Base-by-base conservation (phyloP, 805 yeast genomes). In the Ogataea kodamae region DNA sequence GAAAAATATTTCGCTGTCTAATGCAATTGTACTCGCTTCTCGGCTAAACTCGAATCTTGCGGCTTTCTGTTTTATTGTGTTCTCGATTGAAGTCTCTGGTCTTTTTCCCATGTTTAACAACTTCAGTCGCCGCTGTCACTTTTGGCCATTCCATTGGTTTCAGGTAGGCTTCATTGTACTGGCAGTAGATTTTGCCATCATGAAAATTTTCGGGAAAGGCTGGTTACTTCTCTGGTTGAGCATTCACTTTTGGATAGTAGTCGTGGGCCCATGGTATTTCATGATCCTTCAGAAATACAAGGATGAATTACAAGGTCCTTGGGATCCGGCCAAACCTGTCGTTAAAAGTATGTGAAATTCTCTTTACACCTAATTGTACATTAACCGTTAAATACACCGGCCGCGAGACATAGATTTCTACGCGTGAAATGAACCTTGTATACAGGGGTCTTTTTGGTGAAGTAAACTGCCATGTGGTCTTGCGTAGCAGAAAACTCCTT, bases 381-480 rank as follows among this genome's bases (percentile, higher is more conserved):
- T 49, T 41, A 65, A 19, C 73, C 76, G 44, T 63, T 59, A 50
- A 82, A 87, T 3, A 92, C 92, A 33, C 98, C 97, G 16, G 86
- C 97, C 0, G 96, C 96, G 22, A 92, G 68, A 49, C 95, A 89
- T 47, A 92, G 63, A 62, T 92, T 92, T 40, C 95, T 69, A 57
- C 95, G 70, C 1, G 97, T 90, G 56, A 92, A 90, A 52, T 82
- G 88, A 21, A 92, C 95, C 50, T 85, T 86, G 64, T 81, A 92
- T 17, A 92, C 92, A 4, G 97, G 96, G 0, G 97, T 88, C 59
- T 80, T 81, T 62, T 88, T 92, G 1, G 99, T 90, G 60, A 85
- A 85, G 57, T 82, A 92, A 13, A 92, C 92, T 4, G 95, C 88
- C 77, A 92, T 74, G 50, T 90, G 94, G 59, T 92, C 98, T 30